Evolutionary conservation across 106 monocot species (phyloP).

Genomic region (Allium sativum): DNA sequence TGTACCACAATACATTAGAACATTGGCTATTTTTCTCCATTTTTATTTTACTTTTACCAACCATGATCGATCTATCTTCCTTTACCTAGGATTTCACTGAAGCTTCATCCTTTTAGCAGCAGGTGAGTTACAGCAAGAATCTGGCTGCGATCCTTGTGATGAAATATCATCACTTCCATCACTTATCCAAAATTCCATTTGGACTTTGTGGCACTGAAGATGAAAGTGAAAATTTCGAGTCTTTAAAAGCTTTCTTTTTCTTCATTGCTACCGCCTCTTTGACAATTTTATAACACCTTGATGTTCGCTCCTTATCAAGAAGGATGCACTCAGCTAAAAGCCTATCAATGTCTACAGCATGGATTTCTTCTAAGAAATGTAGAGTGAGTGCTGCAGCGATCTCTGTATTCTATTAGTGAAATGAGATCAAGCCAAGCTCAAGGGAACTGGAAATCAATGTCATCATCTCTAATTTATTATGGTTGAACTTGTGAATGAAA

Average conservation of each 20-base stretch:
- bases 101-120: slow-evolving; percentile 6
- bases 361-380: slow-evolving; percentile 14
- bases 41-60: background rate
- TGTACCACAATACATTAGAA: background rate
- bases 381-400: slow-evolving; percentile 64
- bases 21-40: background rate
- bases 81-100: background rate
- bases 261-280: slow-evolving; percentile 13
- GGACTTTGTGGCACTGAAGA: slow-evolving; percentile 55
- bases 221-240: slow-evolving; percentile 12
- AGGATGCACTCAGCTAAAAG: slow-evolving; percentile 19
- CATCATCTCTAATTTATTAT: slow-evolving; percentile 11
- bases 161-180: slow-evolving; percentile 39
- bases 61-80: background rate
- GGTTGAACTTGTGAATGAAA: slow-evolving; percentile 37
- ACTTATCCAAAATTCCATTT: slow-evolving; percentile 52
- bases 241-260: slow-evolving; percentile 5
- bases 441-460: slow-evolving; percentile 14
- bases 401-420: slow-evolving; percentile 54
- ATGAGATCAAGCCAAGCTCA: slow-evolving; percentile 36
- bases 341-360: slow-evolving; percentile 11
- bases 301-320: slow-evolving; percentile 40
- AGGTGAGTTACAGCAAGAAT: slow-evolving; percentile 7
- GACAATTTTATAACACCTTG: slow-evolving; percentile 41
- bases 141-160: slow-evolving; percentile 25